Conservation (phyloP, 2,329 filamentous ascomycete species). For the Ophiognomonia clavigignenti-juglandacearum region DNA sequence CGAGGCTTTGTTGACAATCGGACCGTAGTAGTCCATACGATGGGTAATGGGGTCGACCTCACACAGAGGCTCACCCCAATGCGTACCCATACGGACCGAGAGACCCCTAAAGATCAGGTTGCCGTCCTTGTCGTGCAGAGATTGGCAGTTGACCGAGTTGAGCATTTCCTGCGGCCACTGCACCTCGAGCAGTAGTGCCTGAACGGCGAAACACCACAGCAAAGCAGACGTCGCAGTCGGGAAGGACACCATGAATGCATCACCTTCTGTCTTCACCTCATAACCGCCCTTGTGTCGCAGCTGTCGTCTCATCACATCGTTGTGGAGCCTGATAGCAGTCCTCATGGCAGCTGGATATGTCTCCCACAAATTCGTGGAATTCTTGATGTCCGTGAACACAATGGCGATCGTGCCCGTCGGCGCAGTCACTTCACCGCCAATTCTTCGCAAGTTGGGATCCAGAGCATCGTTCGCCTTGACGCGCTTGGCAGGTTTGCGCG, state of each 20-base stretch:
- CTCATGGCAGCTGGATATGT: conserved; percentile 93
- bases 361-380: conserved; percentile 94
- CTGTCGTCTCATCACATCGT: conserved; percentile 92
- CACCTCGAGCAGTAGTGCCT: conserved; percentile 80
- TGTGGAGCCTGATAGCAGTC: conserved; percentile 94
- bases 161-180: conserved; percentile 92
- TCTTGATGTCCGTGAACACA: conserved; percentile 99
- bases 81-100: conserved; percentile 95
- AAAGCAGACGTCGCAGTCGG: conserved; percentile 91
- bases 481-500: conserved; percentile 47
- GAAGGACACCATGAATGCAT: conserved; percentile 99
- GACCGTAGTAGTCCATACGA: conserved; percentile 98
- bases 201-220: conserved; percentile 94
- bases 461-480: conserved; percentile 55
- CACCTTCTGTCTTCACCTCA: conserved; percentile 98
- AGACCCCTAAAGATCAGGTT: conserved; percentile 89
- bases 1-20: conserved; percentile 97
- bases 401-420: conserved; percentile 88
- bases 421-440: conserved; percentile 86
- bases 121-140: conserved; percentile 76
- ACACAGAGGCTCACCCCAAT: conserved; percentile 91
- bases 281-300: conserved; percentile 92
- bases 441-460: conserved; percentile 79
- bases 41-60: conserved; percentile 94
- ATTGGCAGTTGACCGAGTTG: conserved; percentile 77